These are phyloP conservation scores for Hortiboletus campestris DNA, from an alignment of 768 basidiomycete genomes.

Conservation along the genomic window DNA sequence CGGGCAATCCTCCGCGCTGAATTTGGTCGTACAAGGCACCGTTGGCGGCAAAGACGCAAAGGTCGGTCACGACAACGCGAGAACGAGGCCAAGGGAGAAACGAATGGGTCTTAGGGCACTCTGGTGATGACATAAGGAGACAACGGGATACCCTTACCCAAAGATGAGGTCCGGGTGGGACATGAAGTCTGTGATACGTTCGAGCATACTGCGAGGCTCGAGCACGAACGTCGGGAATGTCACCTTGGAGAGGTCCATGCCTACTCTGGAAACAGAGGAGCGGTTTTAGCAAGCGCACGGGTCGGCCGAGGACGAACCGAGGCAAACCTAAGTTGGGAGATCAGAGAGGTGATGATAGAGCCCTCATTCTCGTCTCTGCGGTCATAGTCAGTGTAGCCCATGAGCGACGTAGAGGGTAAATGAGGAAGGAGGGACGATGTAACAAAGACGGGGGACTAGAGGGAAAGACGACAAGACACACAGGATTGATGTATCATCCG, in stretches of 20 bases:
- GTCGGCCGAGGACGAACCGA: background rate
- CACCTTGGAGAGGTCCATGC: conserved; percentile 95
- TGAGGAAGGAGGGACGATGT: conserved; percentile 5
- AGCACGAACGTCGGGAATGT: conserved; percentile 94
- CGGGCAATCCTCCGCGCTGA: conserved; percentile 73
- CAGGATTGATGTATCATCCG: conserved; percentile 89
- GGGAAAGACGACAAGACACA: conserved; percentile 43
- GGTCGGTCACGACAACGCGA: background rate
- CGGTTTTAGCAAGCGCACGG: conserved; percentile 8
- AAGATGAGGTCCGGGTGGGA: conserved; percentile 97
- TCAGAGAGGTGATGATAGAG: conserved; percentile 81
- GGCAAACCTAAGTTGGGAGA: conserved; percentile 80
- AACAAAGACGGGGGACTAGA: conserved; percentile 31
- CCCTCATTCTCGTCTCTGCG: conserved; percentile 90
- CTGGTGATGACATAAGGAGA: conserved; percentile 13
- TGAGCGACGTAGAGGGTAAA: conserved; percentile 8
- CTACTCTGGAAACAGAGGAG: conserved; percentile 54
- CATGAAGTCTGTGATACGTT: conserved; percentile 99
- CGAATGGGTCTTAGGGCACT: conserved; percentile 21
- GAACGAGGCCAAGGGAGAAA: background rate
- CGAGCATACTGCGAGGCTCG: conserved; percentile 95
- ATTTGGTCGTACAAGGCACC: conserved; percentile 7
- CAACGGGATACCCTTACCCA: conserved; percentile 54
- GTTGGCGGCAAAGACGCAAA: background rate
- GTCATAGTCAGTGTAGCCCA: conserved; percentile 37